These are phyloP conservation scores for Ogataea parapolymorpha DNA, from an alignment of 805 yeast genomes.

Conservation along the genomic window DNA sequence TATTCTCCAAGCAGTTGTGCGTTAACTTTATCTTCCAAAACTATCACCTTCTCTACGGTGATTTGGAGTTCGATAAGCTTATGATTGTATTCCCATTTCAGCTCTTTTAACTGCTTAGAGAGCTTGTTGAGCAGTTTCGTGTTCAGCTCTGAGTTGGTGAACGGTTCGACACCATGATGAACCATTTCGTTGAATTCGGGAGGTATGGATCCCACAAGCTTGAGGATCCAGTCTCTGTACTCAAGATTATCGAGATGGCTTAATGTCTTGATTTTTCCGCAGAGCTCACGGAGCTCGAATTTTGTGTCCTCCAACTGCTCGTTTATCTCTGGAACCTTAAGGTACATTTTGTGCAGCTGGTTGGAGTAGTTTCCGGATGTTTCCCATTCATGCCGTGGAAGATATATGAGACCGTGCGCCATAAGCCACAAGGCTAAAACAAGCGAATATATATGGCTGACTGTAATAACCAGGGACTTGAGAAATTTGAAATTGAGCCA, in stretches of 20 bases:
- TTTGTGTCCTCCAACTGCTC: constrained; percentile 64
- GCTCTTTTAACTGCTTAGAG: constrained; percentile 48
- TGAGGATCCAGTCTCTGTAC: constrained; percentile 63
- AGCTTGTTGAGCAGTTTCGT: constrained; percentile 47
- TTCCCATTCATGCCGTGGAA: constrained; percentile 48
- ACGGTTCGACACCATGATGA: constrained; percentile 25
- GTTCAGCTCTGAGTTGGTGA: constrained; percentile 34
- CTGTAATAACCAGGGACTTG: constrained; percentile 66
- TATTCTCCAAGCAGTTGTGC: constrained; percentile 36
- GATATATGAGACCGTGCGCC: constrained; percentile 73
- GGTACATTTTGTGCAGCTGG: constrained; percentile 37
- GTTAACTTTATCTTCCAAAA: constrained; percentile 55
- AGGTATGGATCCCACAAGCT: constrained; percentile 46
- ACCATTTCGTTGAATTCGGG: constrained; percentile 25
- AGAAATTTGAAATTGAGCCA: constrained; percentile 43
- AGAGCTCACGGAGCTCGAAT: constrained; percentile 59
- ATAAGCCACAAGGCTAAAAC: constrained; percentile 75
- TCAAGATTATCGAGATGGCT: constrained; percentile 44
- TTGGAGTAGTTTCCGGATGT: constrained; percentile 28
- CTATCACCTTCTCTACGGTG: constrained; percentile 45
- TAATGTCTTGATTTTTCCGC: constrained; percentile 54
- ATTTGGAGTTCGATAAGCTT: constrained; percentile 55
- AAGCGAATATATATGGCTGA: constrained; percentile 74
- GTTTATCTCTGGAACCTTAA: constrained; percentile 52
- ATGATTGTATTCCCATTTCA: constrained; percentile 51